Base-by-base conservation (phyloP, 1,284 basidiomycete genomes). In the Prillingera fragicola region DNA sequence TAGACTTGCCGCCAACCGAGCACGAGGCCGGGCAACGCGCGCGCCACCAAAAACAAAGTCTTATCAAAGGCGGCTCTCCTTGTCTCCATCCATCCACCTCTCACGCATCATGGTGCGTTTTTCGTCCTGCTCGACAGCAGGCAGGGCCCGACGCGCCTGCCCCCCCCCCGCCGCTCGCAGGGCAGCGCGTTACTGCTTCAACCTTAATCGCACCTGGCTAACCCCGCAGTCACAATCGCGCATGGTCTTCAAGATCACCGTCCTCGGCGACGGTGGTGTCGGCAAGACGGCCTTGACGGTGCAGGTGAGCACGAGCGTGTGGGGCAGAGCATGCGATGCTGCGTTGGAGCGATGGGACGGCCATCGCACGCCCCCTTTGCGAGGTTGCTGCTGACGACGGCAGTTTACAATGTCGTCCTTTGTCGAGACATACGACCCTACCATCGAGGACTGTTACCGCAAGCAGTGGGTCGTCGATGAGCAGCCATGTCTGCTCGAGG, bases 271-370 rank as follows among this genome's bases (percentile, higher is more conserved):
- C 74, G 92, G 92, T 73, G 92, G 92, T 74, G 92, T 96, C 26
- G 92, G 92, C 55, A 97, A 96, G 78, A 96, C 92, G 45, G 92
- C 92, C 18, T 73, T 97, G 64, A 92, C 91, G 55, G 90, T 96
- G 38, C 89, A 92, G 77, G 89, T 87, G 57, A 52, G 82, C 64
- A n/a, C 24, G 2, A 15, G 18, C 29, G 27, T 10, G 6, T 28
- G 13, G 13, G 27, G 27, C 27, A 10, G 12, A n/a, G 27, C 13
- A 28, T 13, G 25, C 25, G 27, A 28, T 12, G 27, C n/a, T n/a
- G n/a, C n/a, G n/a, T n/a, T n/a, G n/a, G n/a, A n/a, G n/a, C n/a
- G n/a, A n/a, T n/a, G n/a, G n/a, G n/a, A n/a, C 27, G 27, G 6
- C 14, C 27, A 15, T 29, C 8, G 27, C 27, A 13, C 27, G 15